phyloP scores from a whole-genome alignment of 352 stramenopile species.

The Globisporangium okanoganense region DNA sequence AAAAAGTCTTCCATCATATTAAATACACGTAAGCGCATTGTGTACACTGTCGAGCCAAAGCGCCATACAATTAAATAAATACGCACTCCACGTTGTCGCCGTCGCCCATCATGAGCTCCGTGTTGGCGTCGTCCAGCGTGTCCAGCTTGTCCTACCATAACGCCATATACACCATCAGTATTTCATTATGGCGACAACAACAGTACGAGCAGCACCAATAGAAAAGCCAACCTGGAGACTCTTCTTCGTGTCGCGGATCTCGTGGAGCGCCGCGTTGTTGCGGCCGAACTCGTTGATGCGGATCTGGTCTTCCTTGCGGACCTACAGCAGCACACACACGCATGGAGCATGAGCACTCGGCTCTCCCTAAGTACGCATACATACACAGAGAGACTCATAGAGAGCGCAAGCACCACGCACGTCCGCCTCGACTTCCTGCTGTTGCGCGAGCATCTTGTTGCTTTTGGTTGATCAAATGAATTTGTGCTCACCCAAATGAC shows the following conservation, averaged over 20 bases:
- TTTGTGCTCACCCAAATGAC: too few relatives aligned
- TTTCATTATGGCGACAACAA: not conserved
- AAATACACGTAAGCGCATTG: constrained; percentile 5
- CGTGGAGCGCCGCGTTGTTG: constrained; percentile 93
- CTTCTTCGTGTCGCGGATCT: constrained; percentile 90
- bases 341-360: not conserved
- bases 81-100: constrained; percentile 78
- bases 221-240: constrained; percentile 71
- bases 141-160: constrained; percentile 90
- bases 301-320: constrained; percentile 95
- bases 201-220: not conserved
- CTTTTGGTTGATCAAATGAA: not conserved
- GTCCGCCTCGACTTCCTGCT: constrained; percentile 82
- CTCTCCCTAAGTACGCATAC: not conserved
- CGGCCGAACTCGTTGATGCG: constrained; percentile 98
- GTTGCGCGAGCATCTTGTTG: constrained; percentile 61
- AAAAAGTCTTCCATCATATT: constrained; percentile 63
- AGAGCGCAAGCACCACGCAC: constrained; percentile 34
- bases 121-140: constrained; percentile 95
- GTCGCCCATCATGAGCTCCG: constrained; percentile 97
- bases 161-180: not conserved
- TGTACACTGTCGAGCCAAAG: not conserved
- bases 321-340: constrained; percentile 37
- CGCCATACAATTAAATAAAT: too few relatives aligned
- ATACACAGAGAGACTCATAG: not conserved